Evolutionary conservation across 2,329 filamentous ascomycete species (phyloP).

Genomic region (Diaporthe amygdali): DNA sequence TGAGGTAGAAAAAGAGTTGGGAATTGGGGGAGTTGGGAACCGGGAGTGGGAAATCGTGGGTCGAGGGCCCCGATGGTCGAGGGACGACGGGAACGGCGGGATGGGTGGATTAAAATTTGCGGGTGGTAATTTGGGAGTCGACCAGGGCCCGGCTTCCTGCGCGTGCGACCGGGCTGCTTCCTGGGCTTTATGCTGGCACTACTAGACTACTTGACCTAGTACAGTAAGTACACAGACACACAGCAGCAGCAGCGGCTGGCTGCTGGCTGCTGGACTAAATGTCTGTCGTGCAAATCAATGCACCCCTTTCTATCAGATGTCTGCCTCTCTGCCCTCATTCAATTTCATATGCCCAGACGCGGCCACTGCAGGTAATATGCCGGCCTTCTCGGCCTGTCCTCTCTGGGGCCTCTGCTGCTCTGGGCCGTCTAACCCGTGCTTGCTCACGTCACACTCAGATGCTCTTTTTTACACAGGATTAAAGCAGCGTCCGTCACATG

Average conservation of each 20-base stretch:
- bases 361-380: background rate
- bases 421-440: background rate
- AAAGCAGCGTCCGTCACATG: background rate
- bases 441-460: background rate
- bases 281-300: background rate
- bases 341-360: background rate
- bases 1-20: background rate
- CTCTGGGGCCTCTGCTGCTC: background rate
- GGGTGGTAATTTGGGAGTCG: slow-evolving; percentile 12
- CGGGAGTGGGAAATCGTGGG: background rate
- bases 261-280: too few species aligned
- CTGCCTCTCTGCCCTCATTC: background rate
- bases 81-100: background rate
- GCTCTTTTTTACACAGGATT: background rate
- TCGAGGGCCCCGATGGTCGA: background rate
- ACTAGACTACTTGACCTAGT: too few species aligned
- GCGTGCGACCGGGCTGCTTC: background rate
- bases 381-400: background rate
- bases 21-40: background rate
- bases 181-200: background rate
- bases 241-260: too few species aligned
- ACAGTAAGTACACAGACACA: too few species aligned
- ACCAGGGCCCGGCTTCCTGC: background rate
- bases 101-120: slow-evolving; percentile 13
- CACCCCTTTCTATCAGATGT: background rate